Base-by-base conservation (phyloP, 106 monocot genomes). In the Ottelia alismoides region DNA sequence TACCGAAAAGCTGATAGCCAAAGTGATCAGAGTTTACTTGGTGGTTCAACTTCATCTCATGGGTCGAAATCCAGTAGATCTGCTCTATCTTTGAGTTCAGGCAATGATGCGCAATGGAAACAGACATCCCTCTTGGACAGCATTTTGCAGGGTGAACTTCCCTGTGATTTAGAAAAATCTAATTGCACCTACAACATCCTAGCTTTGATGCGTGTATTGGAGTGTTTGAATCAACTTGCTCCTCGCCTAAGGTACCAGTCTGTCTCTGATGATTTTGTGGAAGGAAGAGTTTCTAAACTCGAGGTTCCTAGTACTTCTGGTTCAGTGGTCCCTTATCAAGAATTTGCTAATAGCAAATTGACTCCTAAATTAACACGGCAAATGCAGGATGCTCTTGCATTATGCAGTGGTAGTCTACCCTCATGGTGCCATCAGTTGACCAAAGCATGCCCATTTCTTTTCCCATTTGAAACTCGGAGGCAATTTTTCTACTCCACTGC, bases 401-500 rank as follows among this genome's bases (percentile, higher is more conserved):
- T 98, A 50, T 98, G 89, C 60, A 98, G 98, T 52, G 98, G 98
- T 29, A 90, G 98, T 77, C 71, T 98, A 24, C 98, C 98, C 19
- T 79, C 90, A 43, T 98, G 98, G 98, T 98, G 98, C 67, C 83
- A 82, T 56, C 89, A 98, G 66, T 62, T 90, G 78, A 85, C 98
- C 7, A 89, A 80, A 72, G 82, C 98, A 31, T 98, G 89, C 28
- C 98, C 98, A 53, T 98, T 98, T 51, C 51, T 98, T 44, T 98
- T 98, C 70, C 98, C 98, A 19, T 90, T 98, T 72, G 98, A 98
- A 53, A 86, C 85, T 17, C 79, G 98, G 67, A 76, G 98, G 27
- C 90, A 90, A 31, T 98, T 76, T 65, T 98, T 98, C 61, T 98
- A 90, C 63, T 89, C 89, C 25, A 98, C 98, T 28, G 78, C 98